A percentile compares a stretch with the other conserved stretches of the same genome.
These are phyloP conservation scores for Termitomyces sp. DNA, from an alignment of 768 basidiomycete species.

Conservation along the genomic window DNA sequence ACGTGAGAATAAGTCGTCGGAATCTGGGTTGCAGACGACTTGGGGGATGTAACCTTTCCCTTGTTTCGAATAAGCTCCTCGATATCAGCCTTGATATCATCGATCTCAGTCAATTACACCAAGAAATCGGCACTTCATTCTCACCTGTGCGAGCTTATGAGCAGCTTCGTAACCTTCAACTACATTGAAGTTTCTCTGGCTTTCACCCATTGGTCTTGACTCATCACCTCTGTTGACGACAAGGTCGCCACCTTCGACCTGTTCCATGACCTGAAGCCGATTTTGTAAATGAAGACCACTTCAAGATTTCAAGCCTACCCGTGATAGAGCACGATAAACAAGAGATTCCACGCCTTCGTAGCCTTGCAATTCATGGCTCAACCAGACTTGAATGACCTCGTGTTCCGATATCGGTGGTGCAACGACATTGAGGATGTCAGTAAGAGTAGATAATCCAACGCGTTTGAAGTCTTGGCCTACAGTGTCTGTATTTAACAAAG, in stretches of 20 bases:
- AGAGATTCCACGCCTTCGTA: conserved; percentile 93
- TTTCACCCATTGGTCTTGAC: conserved; percentile 54
- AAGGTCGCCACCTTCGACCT: conserved; percentile 90
- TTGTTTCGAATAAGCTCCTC: conserved; percentile 71
- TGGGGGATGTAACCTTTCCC: conserved; percentile 26
- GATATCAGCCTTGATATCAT: conserved; percentile 57
- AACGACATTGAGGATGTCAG: conserved; percentile 91
- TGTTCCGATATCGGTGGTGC: conserved; percentile 98
- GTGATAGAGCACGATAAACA: conserved; percentile 82
- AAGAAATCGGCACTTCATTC: conserved; percentile 10
- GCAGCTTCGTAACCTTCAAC: conserved; percentile 85
- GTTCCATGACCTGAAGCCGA: conserved; percentile 73
- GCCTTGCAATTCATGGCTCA: conserved; percentile 95
- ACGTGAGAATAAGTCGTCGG: conserved; percentile 85
- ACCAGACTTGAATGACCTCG: conserved; percentile 94
- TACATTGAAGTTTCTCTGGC: conserved; percentile 66
- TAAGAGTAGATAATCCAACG: conserved; percentile 83
- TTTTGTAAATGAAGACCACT: background rate
- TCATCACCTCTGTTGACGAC: conserved; percentile 81
- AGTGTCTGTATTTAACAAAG: background rate
- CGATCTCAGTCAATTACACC: background rate
- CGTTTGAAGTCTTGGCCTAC: conserved; percentile 72
- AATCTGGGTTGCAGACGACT: conserved; percentile 28
- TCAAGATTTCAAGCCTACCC: conserved; percentile 43
- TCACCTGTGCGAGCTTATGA: conserved; percentile 78